Conservation (phyloP, 306 rosid species). For the Ammopiptanthus mongolicus region DNA sequence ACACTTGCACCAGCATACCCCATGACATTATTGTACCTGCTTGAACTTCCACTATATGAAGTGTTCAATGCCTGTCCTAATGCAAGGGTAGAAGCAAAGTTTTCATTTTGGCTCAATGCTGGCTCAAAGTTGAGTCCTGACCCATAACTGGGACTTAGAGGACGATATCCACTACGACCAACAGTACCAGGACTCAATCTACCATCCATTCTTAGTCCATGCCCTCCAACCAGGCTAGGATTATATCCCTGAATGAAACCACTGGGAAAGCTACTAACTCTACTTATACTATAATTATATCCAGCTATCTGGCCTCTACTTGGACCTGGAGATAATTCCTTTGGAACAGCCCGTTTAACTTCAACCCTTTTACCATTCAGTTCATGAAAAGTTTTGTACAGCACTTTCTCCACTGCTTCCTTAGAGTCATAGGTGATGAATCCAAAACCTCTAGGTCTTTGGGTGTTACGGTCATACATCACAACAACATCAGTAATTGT, state of each 20-base stretch:
- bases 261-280: conserved; percentile 37
- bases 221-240: conserved; percentile 38
- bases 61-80: conserved; percentile 31
- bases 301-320: conserved; percentile 48
- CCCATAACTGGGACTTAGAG: conserved; percentile 38
- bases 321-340: conserved; percentile 45
- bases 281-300: conserved; percentile 30
- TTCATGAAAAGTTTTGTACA: conserved; percentile 48
- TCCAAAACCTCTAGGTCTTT: conserved; percentile 54
- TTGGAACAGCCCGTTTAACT: conserved; percentile 56
- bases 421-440: conserved; percentile 50
- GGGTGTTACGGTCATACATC: conserved; percentile 56
- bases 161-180: conserved; percentile 42
- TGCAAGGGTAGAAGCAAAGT: conserved; percentile 26
- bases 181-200: conserved; percentile 39
- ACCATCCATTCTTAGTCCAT: conserved; percentile 38
- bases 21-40: conserved; percentile 33
- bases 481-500: conserved; percentile 52
- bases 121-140: conserved; percentile 41
- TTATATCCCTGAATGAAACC: conserved; percentile 45
- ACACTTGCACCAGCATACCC: conserved; percentile 26
- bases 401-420: conserved; percentile 48
- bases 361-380: conserved; percentile 51
- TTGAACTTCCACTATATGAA: conserved; percentile 39
- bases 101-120: conserved; percentile 36